phyloP scores from a whole-genome alignment of 345 rosid species.

The Boechera retrofracta region DNA sequence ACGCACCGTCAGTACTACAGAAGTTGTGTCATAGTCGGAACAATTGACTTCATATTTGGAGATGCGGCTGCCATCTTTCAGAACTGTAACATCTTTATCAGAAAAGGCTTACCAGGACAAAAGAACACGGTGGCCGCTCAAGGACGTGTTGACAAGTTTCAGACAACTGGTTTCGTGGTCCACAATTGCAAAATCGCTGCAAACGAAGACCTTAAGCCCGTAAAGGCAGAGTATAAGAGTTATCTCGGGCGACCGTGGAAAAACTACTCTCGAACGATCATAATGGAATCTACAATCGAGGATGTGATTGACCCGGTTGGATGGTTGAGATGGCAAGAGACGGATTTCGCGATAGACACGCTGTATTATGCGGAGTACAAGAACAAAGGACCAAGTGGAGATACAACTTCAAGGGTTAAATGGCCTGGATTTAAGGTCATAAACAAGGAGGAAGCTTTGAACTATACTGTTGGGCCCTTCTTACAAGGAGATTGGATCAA shows the following conservation, averaged over 20 bases:
- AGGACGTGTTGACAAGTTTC: constrained; percentile 57
- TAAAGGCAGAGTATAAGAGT: constrained; percentile 47
- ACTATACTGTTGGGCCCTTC: constrained; percentile 65
- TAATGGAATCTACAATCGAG: constrained; percentile 73
- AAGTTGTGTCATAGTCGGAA: constrained; percentile 67
- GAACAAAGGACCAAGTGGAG: constrained; percentile 70
- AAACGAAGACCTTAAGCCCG: constrained; percentile 50
- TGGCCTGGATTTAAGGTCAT: constrained; percentile 74
- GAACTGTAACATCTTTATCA: constrained; percentile 59
- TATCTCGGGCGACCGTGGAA: constrained; percentile 92
- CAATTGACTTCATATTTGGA: constrained; percentile 83
- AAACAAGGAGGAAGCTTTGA: constrained; percentile 53
- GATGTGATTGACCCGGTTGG: constrained; percentile 75
- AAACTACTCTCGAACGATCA: constrained; percentile 60
- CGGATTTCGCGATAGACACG: constrained; percentile 54
- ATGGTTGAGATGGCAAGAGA: constrained; percentile 63
- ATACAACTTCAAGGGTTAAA: constrained; percentile 55
- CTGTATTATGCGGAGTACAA: constrained; percentile 71
- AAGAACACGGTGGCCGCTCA: constrained; percentile 65
- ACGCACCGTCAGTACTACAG: constrained; percentile 82
- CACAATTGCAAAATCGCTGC: constrained; percentile 66
- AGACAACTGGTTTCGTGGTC: constrained; percentile 72
- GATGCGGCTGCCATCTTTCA: constrained; percentile 80
- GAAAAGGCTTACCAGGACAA: constrained; percentile 64
- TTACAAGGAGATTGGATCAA: constrained; percentile 64